phyloP scores from a whole-genome alignment of 345 rosid genomes.

The Firmiana major region DNA sequence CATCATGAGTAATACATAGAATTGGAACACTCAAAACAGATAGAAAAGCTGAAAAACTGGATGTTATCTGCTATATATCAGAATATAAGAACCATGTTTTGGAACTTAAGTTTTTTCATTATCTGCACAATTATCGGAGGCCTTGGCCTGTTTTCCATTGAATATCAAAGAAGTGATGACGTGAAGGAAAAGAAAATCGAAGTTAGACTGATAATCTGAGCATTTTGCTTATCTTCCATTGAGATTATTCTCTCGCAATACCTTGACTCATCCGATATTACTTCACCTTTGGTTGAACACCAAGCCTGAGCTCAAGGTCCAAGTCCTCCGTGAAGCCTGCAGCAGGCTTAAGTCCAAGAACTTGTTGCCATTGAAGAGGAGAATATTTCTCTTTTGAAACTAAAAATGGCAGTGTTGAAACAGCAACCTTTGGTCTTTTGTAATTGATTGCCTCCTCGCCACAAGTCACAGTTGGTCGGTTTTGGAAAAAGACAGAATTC shows the following conservation, averaged over 20 bases:
- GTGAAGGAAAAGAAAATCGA: neutral
- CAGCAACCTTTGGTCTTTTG: slow-evolving; percentile 34
- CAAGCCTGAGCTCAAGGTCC: slow-evolving; percentile 94
- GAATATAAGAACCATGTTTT: neutral
- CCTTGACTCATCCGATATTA: neutral
- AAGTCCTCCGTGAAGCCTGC: slow-evolving; percentile 39
- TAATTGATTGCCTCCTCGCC: slow-evolving; percentile 17
- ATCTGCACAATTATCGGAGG: neutral
- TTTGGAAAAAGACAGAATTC: slow-evolving; percentile 20
- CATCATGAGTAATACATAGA: neutral
- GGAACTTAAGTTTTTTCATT: neutral
- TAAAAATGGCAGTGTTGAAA: slow-evolving; percentile 22
- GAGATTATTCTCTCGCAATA: neutral
- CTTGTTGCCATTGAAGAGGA: slow-evolving; percentile 34
- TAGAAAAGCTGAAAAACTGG: neutral
- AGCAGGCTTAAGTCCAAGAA: slow-evolving; percentile 22
- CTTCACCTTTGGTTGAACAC: slow-evolving; percentile 30
- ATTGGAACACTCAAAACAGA: neutral
- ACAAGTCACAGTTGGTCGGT: slow-evolving; percentile 14
- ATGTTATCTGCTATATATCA: neutral
- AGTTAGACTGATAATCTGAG: neutral
- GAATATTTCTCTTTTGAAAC: slow-evolving; percentile 23
- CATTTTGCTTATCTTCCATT: too few species aligned
- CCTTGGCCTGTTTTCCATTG: neutral
- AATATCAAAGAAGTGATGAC: neutral